Percentiles rank a stretch among this genome's conserved stretches.
Conservation (phyloP, 345 rosid genomes). For the Murraya paniculata region DNA sequence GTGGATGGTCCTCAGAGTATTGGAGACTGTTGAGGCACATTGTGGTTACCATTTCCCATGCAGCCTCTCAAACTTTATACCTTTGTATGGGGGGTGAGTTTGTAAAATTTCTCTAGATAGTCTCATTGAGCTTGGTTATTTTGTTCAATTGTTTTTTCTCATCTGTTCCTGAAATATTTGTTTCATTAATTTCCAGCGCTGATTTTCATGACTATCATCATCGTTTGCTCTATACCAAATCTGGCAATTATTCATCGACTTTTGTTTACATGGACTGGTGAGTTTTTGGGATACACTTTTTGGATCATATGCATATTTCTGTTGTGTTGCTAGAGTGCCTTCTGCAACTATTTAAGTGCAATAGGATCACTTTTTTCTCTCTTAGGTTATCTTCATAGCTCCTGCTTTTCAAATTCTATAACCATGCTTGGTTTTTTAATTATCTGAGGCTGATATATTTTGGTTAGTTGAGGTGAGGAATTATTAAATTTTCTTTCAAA, state of each 20-base stretch:
- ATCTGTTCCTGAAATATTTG: slow-evolving; percentile 9
- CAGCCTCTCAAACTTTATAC: slow-evolving; percentile 90
- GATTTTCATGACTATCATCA: slow-evolving; percentile 99
- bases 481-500: neutral
- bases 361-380: neutral
- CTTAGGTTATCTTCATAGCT: neutral
- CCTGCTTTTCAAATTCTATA: neutral
- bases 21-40: slow-evolving; percentile 98
- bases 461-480: neutral
- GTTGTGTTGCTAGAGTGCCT: neutral
- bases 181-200: slow-evolving; percentile 50
- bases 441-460: neutral
- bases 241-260: slow-evolving; percentile 95
- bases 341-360: neutral
- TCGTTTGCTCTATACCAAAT: slow-evolving; percentile 90
- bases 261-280: slow-evolving; percentile 97
- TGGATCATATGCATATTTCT: slow-evolving; percentile 2
- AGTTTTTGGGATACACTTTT: slow-evolving; percentile 21
- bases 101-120: neutral
- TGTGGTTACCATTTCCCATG: slow-evolving; percentile 99
- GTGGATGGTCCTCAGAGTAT: slow-evolving; percentile 89
- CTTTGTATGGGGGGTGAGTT: slow-evolving; percentile 95
- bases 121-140: neutral
- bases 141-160: slow-evolving; percentile 1
- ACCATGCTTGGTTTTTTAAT: neutral